These are phyloP conservation scores for Leucaena leucocephala DNA, from an alignment of 306 rosid genomes.

Conservation along the genomic window DNA sequence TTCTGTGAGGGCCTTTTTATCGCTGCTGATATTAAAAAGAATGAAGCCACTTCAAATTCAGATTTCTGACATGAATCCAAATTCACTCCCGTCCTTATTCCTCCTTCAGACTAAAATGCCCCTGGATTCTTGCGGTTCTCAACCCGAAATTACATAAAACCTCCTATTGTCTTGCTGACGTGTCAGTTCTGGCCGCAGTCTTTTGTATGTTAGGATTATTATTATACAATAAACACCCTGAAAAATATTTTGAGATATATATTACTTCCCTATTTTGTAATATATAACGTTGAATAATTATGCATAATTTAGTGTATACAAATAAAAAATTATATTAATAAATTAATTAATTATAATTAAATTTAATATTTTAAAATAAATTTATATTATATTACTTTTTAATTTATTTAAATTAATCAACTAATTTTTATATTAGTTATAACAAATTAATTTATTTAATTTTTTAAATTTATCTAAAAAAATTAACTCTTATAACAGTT, in stretches of 20 bases:
- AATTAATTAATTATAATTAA: too few species aligned
- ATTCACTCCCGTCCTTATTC: not conserved
- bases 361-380: too few species aligned
- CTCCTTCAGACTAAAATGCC: slow-evolving; percentile 41
- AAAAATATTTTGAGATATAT: too few species aligned
- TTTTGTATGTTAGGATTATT: too few species aligned
- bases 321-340: not conserved
- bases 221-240: not conserved
- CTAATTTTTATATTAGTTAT: too few species aligned
- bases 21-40: slow-evolving; percentile 12
- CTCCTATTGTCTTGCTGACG: slow-evolving; percentile 3
- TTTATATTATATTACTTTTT: too few species aligned
- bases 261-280: too few species aligned
- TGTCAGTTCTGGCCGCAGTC: slow-evolving; percentile 2
- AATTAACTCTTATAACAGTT: too few species aligned
- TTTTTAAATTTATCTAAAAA: too few species aligned
- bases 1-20: slow-evolving; percentile 21
- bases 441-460: too few species aligned
- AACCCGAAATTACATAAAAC: slow-evolving; percentile 1
- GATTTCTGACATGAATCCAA: slow-evolving; percentile 23
- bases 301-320: not conserved
- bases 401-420: too few species aligned
- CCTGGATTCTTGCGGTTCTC: slow-evolving; percentile 27
- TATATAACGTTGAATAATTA: not conserved
- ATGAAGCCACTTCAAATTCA: slow-evolving; percentile 19